Base-by-base conservation (phyloP, 345 rosid species). In the Capsella bursapastoris region DNA sequence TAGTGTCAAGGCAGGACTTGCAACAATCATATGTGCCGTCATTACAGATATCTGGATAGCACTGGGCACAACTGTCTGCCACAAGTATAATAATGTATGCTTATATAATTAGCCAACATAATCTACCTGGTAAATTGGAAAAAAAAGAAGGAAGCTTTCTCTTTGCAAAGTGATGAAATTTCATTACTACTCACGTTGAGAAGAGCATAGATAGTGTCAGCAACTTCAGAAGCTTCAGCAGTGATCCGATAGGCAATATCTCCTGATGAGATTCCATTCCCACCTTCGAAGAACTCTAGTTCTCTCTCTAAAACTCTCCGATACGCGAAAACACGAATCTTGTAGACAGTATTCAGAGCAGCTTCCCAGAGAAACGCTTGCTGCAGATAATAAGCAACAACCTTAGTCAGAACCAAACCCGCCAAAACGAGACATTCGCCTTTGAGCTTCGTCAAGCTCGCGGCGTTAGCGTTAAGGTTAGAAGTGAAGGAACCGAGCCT, bases 321-420 rank as follows among this genome's bases (percentile, higher is more conserved):
- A 55, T 90, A 92, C 40, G 89, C 91, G 64, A 78, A 79, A 66
- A 85, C 83, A n/a, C 99, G 84, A 43, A 94, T 83, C 67, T 58
- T 55, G 67, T 78, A 89, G 18, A 81, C 88, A 1, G 90, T 81
- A 22, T 62, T 77, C 64, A 90, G 63, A 43, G 97, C 84, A 1
- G 97, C 99, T 32, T 88, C 88, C 99, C 97, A 94, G 12, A 94
- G 78, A 58, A 87, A 82, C 57, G 93, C 85, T 60, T 92, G 97
- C 75, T 92, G 97, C 35, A 80, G 82, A 79, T 88, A 94, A 49
- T 81, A 65, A n/a, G 90, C 83, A 70, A 88, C 70, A 40, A 84
- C 74, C 70, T 85, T 87, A 29, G 78, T 82, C 22, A 87, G 41
- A 44, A 87, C 80, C 72, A 90, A 64, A 71, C 73, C 77, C 2